Conservation (phyloP, 306 rosid genomes). For the Gleditsia sinensis region DNA sequence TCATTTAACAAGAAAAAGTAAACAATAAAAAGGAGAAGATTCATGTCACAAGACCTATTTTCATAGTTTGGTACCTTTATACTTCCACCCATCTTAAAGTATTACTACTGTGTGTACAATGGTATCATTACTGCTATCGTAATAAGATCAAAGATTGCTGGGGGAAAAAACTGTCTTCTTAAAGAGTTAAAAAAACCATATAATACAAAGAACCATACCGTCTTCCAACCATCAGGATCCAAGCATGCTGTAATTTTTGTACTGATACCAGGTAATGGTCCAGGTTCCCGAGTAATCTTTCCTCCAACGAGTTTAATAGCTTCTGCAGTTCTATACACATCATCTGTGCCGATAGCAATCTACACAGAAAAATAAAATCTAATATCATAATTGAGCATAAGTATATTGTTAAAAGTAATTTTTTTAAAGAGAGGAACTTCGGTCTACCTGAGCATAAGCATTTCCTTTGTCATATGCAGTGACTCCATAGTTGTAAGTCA, state of each 20-base stretch:
- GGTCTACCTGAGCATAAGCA: conserved; percentile 86
- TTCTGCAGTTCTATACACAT: conserved; percentile 94
- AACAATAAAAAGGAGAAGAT: background rate
- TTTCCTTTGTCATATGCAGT: conserved; percentile 89
- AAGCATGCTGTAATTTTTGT: conserved; percentile 96
- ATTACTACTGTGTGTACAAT: conserved; percentile 12
- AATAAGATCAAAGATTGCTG: background rate
- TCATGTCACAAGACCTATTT: no score
- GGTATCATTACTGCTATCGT: background rate
- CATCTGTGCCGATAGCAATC: conserved; percentile 96
- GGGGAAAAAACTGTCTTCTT: background rate
- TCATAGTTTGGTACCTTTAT: background rate
- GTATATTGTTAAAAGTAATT: background rate
- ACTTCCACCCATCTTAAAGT: conserved; percentile 15
- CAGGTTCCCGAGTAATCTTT: conserved; percentile 92
- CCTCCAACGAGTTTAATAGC: conserved; percentile 81
- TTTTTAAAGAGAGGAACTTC: conserved; percentile 4
- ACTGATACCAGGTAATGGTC: conserved; percentile 93
- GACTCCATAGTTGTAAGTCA: conserved; percentile 96
- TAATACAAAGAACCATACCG: conserved; percentile 61
- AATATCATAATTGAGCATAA: conserved; percentile 13
- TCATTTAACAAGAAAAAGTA: background rate
- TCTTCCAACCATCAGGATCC: conserved; percentile 98
- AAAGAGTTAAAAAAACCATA: conserved; percentile 14
- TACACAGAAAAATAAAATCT: conserved; percentile 28